Percentiles rank a stretch among this genome's conserved stretches.
phyloP scores from a whole-genome alignment of 805 yeast species.

The Kazachstania psychrophila region DNA sequence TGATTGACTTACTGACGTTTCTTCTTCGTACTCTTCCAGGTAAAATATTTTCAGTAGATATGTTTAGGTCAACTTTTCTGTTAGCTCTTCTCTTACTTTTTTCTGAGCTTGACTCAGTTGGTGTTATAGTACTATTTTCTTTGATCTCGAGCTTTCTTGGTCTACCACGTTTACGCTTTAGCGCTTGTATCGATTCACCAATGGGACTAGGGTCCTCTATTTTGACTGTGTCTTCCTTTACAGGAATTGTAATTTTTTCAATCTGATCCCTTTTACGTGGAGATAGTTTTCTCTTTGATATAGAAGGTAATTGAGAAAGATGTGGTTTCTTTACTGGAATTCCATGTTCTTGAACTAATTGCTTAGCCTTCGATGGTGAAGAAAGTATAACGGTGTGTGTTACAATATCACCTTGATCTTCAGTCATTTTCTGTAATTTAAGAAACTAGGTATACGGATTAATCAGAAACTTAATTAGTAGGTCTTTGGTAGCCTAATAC shows the following conservation, averaged over 20 bases:
- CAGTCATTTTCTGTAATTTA: neutral
- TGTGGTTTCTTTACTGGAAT: neutral
- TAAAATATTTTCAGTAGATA: conserved; percentile 5
- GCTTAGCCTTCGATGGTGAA: conserved; percentile 11
- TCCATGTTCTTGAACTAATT: neutral
- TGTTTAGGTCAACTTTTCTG: conserved; percentile 1
- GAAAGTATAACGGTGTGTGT: conserved; percentile 19
- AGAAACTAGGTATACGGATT: too few relatives aligned
- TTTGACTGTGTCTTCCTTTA: neutral
- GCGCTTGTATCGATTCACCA: too few relatives aligned
- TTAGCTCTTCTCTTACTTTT: neutral
- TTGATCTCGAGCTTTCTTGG: conserved; percentile 8
- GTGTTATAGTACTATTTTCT: neutral
- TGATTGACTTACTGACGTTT: neutral
- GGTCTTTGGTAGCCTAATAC: too few relatives aligned
- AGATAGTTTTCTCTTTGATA: neutral
- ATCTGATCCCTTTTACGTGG: neutral
- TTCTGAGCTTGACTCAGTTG: neutral
- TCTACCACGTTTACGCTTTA: conserved; percentile 8
- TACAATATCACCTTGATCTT: conserved; percentile 14
- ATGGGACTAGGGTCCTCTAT: too few relatives aligned
- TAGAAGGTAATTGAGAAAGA: neutral
- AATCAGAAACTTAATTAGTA: too few relatives aligned
- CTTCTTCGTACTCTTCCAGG: conserved; percentile 4
- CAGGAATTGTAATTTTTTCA: conserved; percentile 2